phyloP scores from a whole-genome alignment of 768 basidiomycete genomes.

The Tremella yokohamensis region DNA sequence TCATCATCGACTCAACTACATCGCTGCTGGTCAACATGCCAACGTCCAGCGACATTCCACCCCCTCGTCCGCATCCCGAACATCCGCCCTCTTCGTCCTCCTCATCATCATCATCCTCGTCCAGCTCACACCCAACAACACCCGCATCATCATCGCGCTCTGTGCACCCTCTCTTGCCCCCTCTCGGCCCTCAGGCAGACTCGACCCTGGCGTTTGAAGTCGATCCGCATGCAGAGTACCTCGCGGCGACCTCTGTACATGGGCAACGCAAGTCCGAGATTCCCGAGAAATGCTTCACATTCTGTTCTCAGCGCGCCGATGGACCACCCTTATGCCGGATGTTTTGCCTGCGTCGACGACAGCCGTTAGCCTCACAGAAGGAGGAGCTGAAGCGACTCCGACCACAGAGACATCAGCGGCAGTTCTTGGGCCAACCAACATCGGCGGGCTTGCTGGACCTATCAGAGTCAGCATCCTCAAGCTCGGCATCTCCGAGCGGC shows the following conservation, averaged over 20 bases:
- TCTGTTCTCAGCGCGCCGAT: constrained; percentile 33
- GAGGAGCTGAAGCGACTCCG: constrained; percentile 27
- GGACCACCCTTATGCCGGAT: constrained; percentile 34
- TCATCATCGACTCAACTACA: no score
- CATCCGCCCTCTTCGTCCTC: constrained; percentile 1
- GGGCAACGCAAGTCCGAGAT: constrained; percentile 5
- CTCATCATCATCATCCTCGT: constrained; percentile 6
- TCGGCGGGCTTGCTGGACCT: no score
- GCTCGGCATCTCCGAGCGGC: neutral
- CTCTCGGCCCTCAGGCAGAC: constrained; percentile 3
- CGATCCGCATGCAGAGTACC: neutral
- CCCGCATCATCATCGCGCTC: constrained; percentile 3
- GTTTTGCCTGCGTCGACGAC: constrained; percentile 32
- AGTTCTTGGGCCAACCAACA: no score
- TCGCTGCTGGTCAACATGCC: no score
- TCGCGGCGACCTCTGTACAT: neutral
- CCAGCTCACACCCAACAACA: constrained; percentile 5
- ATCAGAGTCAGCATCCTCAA: neutral
- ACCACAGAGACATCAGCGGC: constrained; percentile 2
- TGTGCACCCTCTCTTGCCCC: constrained; percentile 16
- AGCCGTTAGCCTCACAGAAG: constrained; percentile 8
- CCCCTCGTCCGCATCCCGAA: no score
- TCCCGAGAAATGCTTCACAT: constrained; percentile 42
- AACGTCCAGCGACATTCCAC: no score
- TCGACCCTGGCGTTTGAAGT: neutral